Conservation (phyloP, 2,329 filamentous ascomycete genomes). For the Diaporthe sp. region DNA sequence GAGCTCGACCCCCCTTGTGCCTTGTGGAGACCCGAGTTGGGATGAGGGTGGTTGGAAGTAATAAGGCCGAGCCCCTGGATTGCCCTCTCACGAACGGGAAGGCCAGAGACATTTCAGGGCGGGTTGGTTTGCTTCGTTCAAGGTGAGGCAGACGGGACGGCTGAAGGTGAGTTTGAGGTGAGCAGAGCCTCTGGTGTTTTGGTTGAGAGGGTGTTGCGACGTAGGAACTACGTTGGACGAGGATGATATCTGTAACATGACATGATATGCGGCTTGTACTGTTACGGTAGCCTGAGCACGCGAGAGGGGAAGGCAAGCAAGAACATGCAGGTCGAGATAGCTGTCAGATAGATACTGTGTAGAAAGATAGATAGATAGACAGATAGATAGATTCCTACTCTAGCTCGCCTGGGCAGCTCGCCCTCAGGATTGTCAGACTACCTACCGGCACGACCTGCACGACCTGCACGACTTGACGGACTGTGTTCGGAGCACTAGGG, state of each 20-base stretch:
- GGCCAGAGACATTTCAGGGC: neutral
- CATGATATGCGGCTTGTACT: neutral
- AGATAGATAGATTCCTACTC: too few species aligned
- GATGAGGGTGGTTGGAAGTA: conserved; percentile 31
- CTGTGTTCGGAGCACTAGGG: neutral
- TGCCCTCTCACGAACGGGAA: conserved; percentile 17
- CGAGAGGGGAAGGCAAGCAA: neutral
- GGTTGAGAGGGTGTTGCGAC: neutral
- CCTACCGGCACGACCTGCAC: neutral
- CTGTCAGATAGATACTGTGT: neutral
- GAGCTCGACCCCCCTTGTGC: conserved; percentile 28
- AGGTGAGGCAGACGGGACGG: neutral
- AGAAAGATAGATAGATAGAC: too few species aligned
- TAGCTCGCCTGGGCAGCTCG: neutral
- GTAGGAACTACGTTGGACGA: neutral
- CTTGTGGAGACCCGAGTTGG: conserved; percentile 31
- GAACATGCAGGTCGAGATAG: neutral
- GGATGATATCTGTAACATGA: conserved; percentile 11
- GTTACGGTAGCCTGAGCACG: neutral
- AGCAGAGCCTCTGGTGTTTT: neutral
- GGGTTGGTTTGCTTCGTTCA: neutral
- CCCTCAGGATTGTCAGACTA: neutral
- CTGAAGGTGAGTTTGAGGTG: neutral
- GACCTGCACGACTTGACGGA: neutral
- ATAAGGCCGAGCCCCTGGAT: conserved; percentile 33